Base-by-base conservation (phyloP, 2,329 filamentous ascomycete genomes). In the Colletotrichum sojae region DNA sequence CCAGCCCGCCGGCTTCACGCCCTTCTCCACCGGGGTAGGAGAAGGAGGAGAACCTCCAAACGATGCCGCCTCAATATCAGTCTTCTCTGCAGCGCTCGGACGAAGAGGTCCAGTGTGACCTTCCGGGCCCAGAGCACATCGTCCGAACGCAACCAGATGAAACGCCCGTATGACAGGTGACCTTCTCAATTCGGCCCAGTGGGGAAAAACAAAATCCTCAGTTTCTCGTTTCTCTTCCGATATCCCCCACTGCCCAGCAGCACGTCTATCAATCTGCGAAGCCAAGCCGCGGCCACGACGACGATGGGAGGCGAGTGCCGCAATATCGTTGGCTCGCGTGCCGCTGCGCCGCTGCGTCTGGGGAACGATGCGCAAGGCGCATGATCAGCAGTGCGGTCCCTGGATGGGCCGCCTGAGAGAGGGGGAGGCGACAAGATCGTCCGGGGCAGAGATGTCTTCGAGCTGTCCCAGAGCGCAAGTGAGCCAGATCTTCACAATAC, bases 351-450 rank as follows among this genome's bases (percentile, higher is more conserved):
- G 18, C 45, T 39, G 52, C 46, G n/a, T 56, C 43, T 36, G 22
- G 58, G 27, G 31, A 63, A 57, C 40, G 36, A 39, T 57, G 52
- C 53, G 59, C 59, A 20, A 40, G 27, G 59, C 65, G 65, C 59
- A 63, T 67, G 65, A 64, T 64, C 65, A 57, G 60, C 65, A 59
- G n/a, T 25, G 40, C 39, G 58, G 45, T 67, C 64, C 59, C 36
- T 63, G 43, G 6, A 63, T 43, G 43, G 52, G 43, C 43, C 22
- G 31, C 18, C 15, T 15, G 10, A 39, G 10, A 39, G 18, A 43
- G 25, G 18, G 13, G 18, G 40, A 39, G 58, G 48, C 22, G 36
- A 49, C 20, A n/a, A 60, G 12, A 48, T 63, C 10, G 36, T 56
- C 52, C 46, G 36, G 51, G 63, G 45, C 39, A 18, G 1, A 51